Percentiles rank a stretch among this genome's conserved stretches.
phyloP scores from a whole-genome alignment of 805 yeast genomes.

The Barnettozyma populi region DNA sequence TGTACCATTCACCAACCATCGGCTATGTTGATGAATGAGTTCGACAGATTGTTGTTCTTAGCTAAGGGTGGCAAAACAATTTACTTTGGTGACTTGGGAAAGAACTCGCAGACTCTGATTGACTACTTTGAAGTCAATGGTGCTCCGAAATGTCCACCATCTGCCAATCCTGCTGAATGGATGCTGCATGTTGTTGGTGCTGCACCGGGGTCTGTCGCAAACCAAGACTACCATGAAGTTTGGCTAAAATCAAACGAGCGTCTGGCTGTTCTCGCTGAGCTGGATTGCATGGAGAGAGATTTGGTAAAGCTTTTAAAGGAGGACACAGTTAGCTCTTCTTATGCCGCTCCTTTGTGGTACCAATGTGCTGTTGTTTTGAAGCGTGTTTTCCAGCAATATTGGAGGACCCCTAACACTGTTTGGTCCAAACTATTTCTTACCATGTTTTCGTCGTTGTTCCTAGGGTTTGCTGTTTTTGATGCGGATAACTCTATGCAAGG shows the following conservation, averaged over 20 bases:
- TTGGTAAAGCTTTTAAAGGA: slow-evolving; percentile 34
- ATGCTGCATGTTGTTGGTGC: slow-evolving; percentile 85
- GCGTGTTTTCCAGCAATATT: slow-evolving; percentile 58
- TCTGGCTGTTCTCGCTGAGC: slow-evolving; percentile 50
- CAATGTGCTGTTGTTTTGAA: slow-evolving; percentile 43
- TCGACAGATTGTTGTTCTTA: slow-evolving; percentile 68
- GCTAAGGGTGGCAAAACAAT: slow-evolving; percentile 70
- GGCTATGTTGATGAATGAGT: slow-evolving; percentile 68
- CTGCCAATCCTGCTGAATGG: slow-evolving; percentile 87
- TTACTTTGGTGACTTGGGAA: slow-evolving; percentile 70
- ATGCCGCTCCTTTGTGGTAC: slow-evolving; percentile 38
- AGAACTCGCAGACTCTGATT: slow-evolving; percentile 50
- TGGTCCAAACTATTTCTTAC: slow-evolving; percentile 57
- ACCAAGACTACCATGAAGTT: slow-evolving; percentile 67
- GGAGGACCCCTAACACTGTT: slow-evolving; percentile 60
- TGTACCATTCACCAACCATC: slow-evolving; percentile 87
- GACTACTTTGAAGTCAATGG: slow-evolving; percentile 64
- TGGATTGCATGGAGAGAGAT: slow-evolving; percentile 60
- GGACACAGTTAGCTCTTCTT: slow-evolving; percentile 31
- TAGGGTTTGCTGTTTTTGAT: slow-evolving; percentile 70
- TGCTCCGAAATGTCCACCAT: slow-evolving; percentile 58
- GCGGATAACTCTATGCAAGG: slow-evolving; percentile 61
- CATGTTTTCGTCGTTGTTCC: slow-evolving; percentile 52
- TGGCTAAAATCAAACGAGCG: slow-evolving; percentile 71
- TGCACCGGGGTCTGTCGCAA: slow-evolving; percentile 73